Percentiles rank a stretch among this genome's conserved stretches.
Conservation (phyloP, 495 filamentous ascomycete genomes). For the Neurospora intermedia region DNA sequence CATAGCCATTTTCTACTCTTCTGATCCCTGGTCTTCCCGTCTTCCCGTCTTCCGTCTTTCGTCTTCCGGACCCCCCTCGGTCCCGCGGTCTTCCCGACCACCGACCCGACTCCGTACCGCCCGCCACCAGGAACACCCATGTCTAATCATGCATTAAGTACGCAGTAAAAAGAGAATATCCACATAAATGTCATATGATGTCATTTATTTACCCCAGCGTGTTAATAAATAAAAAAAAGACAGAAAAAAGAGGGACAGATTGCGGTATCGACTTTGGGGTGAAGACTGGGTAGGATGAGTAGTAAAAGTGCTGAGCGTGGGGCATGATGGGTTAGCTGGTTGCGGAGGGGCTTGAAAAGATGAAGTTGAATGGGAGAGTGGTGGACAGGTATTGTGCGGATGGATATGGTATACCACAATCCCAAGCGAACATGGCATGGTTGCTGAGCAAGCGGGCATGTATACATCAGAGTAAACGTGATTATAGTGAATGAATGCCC, state of each 20-base stretch:
- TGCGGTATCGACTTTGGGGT: neutral
- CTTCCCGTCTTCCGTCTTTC: neutral
- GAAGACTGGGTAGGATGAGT: no score
- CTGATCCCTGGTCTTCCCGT: neutral
- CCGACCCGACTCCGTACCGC: neutral
- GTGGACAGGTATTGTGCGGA: neutral
- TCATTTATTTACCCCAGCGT: neutral
- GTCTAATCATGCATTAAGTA: neutral
- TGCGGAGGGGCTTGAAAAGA: no score
- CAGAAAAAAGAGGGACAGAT: neutral
- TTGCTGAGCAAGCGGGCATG: neutral
- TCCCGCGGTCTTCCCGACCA: neutral
- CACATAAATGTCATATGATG: neutral
- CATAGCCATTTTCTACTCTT: neutral
- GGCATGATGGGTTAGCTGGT: no score
- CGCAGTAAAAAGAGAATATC: neutral
- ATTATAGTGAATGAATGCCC: no score
- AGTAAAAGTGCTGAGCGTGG: no score
- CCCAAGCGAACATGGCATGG: no score
- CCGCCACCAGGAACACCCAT: neutral
- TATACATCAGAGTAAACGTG: no score
- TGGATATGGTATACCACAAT: no score
- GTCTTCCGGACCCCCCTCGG: neutral
- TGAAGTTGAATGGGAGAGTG: no score
- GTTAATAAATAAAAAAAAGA: neutral